Conservation (phyloP, 352 stramenopile genomes). For the Globisporangium abappressorium region DNA sequence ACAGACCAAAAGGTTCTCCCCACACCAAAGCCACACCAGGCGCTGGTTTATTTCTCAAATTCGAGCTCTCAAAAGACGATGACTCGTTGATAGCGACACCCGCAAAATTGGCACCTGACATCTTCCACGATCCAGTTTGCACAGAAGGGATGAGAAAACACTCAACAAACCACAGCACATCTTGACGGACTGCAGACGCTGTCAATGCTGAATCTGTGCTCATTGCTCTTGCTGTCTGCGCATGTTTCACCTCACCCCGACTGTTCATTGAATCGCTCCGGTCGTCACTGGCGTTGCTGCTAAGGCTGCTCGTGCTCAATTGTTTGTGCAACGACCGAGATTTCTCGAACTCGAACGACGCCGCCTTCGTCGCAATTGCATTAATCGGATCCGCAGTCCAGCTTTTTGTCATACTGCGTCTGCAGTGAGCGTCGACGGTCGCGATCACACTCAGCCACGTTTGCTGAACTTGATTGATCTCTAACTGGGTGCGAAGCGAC, state of each 20-base stretch:
- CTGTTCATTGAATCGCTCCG: constrained; percentile 10
- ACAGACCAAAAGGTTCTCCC: constrained; percentile 58
- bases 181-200: constrained; percentile 14
- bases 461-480: constrained; percentile 28
- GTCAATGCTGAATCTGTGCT: constrained; percentile 15
- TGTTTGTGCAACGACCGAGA: not conserved
- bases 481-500: constrained; percentile 28
- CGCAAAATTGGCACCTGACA: constrained; percentile 28
- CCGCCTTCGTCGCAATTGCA: constrained; percentile 28
- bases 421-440: constrained; percentile 43
- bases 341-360: constrained; percentile 19
- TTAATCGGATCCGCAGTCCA: constrained; percentile 30
- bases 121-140: constrained; percentile 29
- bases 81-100: not conserved
- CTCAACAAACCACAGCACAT: constrained; percentile 48
- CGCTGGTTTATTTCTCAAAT: constrained; percentile 14
- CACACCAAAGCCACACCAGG: constrained; percentile 60
- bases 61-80: not conserved
- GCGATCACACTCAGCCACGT: constrained; percentile 37
- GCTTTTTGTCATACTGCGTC: constrained; percentile 35
- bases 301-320: constrained; percentile 16
- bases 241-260: constrained; percentile 5
- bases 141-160: constrained; percentile 45
- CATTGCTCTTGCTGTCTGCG: constrained; percentile 13
- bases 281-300: constrained; percentile 16